Percentiles rank a stretch among this genome's conserved stretches.
Conservation (phyloP, 495 filamentous ascomycete species). For the Aspergillus ostianus region DNA sequence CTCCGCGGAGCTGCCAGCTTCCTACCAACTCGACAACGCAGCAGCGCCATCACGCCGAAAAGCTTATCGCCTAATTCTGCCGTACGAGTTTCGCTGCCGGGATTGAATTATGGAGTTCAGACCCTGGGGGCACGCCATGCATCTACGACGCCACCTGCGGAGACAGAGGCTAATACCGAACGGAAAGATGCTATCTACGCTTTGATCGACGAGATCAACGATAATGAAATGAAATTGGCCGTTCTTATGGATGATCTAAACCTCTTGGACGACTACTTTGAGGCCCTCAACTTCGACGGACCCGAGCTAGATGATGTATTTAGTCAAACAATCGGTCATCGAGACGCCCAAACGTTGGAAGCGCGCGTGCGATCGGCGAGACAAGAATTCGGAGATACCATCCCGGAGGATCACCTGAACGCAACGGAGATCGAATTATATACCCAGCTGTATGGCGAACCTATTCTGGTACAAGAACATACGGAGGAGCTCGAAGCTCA, state of each 20-base stretch:
- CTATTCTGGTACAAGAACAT: conserved; percentile 50
- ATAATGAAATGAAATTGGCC: conserved; percentile 35
- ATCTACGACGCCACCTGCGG: conserved; percentile 26
- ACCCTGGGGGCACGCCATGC: conserved; percentile 19
- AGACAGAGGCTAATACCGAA: conserved; percentile 14
- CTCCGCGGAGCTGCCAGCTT: conserved; percentile 28
- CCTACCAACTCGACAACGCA: conserved; percentile 16
- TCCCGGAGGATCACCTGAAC: conserved; percentile 72
- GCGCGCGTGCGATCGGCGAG: conserved; percentile 65
- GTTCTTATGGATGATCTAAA: conserved; percentile 37
- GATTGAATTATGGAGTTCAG: neutral
- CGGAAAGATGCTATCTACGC: conserved; percentile 32
- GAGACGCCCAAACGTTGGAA: conserved; percentile 51
- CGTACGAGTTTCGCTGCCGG: neutral
- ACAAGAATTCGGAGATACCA: conserved; percentile 70
- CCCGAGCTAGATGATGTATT: conserved; percentile 23
- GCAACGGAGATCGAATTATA: conserved; percentile 72
- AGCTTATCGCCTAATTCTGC: conserved; percentile 7
- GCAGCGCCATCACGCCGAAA: conserved; percentile 16
- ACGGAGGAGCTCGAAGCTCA: conserved; percentile 33
- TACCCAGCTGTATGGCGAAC: conserved; percentile 72
- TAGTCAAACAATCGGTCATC: conserved; percentile 24
- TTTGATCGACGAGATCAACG: conserved; percentile 39
- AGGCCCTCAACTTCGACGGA: conserved; percentile 22
- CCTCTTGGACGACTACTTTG: conserved; percentile 26